A percentile compares a stretch with the other conserved stretches of the same genome.
phyloP scores from a whole-genome alignment of 2,329 filamentous ascomycete genomes.

The Beauveria sp. region DNA sequence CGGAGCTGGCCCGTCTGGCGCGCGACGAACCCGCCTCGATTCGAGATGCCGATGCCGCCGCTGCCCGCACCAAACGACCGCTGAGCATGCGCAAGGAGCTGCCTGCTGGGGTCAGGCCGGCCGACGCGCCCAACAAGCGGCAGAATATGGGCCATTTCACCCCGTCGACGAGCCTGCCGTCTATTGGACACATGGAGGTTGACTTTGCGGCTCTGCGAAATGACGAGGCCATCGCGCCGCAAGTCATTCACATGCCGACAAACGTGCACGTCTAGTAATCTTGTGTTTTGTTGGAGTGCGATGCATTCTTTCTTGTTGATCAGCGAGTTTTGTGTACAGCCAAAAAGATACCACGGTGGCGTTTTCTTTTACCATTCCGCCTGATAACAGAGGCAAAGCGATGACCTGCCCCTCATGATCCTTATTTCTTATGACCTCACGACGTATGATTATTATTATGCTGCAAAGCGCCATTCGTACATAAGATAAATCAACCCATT shows the following conservation, averaged over 20 bases:
- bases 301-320: slow-evolving; percentile 3
- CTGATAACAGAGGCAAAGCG: neutral
- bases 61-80: slow-evolving; percentile 42
- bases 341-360: slow-evolving; percentile 6
- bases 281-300: neutral
- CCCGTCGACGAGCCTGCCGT: neutral
- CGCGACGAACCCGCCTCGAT: slow-evolving; percentile 43
- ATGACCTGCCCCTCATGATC: neutral
- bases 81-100: slow-evolving; percentile 45
- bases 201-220: slow-evolving; percentile 1
- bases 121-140: slow-evolving; percentile 17
- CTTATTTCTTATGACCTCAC: neutral
- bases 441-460: neutral
- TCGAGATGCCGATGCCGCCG: slow-evolving; percentile 32
- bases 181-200: slow-evolving; percentile 8
- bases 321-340: slow-evolving; percentile 1
- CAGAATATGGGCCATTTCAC: slow-evolving; percentile 9
- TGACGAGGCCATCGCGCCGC: neutral
- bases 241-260: neutral
- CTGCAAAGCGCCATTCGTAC: neutral
- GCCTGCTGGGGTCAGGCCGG: slow-evolving; percentile 22
- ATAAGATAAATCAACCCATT: neutral
- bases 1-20: slow-evolving; percentile 49
- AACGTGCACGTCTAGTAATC: neutral
- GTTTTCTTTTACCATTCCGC: neutral